Percentiles rank a stretch among this genome's conserved stretches.
These are phyloP conservation scores for Phytophthora sojae DNA, from an alignment of 352 stramenopile species.

Conservation along the genomic window DNA sequence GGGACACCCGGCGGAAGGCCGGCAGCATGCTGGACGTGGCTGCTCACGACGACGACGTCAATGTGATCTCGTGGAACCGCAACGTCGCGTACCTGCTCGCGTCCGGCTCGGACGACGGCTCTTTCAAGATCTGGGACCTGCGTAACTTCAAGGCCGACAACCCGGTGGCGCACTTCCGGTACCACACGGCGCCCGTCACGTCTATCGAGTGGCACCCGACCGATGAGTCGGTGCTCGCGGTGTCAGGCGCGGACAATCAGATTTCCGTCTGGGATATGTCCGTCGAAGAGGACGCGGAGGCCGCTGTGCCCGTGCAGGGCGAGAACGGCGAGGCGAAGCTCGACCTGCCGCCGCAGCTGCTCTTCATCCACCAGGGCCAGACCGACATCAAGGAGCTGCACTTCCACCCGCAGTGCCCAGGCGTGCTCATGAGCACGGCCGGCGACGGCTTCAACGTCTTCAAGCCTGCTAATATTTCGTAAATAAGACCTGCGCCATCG, in stretches of 20 bases:
- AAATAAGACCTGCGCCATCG: slow-evolving; percentile 47
- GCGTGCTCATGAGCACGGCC: slow-evolving; percentile 96
- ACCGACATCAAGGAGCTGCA: slow-evolving; percentile 99
- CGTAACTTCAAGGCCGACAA: slow-evolving; percentile 92
- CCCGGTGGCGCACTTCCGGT: slow-evolving; percentile 95
- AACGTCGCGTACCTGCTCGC: slow-evolving; percentile 97
- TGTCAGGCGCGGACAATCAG: slow-evolving; percentile 95
- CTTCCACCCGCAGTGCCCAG: slow-evolving; percentile 99
- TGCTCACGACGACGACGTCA: slow-evolving; percentile 97
- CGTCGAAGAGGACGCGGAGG: slow-evolving; percentile 97
- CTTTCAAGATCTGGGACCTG: slow-evolving; percentile 98
- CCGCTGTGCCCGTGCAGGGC: slow-evolving; percentile 45
- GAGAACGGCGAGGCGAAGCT: slow-evolving; percentile 68
- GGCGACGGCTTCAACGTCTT: slow-evolving; percentile 98
- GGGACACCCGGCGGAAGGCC: slow-evolving; percentile 95
- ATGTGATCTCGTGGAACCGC: slow-evolving; percentile 99
- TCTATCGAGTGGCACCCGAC: slow-evolving; percentile 99
- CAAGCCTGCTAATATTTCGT: slow-evolving; percentile 96
- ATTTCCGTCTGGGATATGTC: slow-evolving; percentile 99
- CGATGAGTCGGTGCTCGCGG: slow-evolving; percentile 98
- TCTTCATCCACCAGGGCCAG: slow-evolving; percentile 99
- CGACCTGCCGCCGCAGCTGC: slow-evolving; percentile 97
- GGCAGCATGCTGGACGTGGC: slow-evolving; percentile 94
- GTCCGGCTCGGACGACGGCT: slow-evolving; percentile 97
- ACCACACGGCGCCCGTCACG: slow-evolving; percentile 96